A percentile compares a stretch with the other conserved stretches of the same genome.
phyloP scores from a whole-genome alignment of 441 rosid species.

The Francoa sonchifolia region DNA sequence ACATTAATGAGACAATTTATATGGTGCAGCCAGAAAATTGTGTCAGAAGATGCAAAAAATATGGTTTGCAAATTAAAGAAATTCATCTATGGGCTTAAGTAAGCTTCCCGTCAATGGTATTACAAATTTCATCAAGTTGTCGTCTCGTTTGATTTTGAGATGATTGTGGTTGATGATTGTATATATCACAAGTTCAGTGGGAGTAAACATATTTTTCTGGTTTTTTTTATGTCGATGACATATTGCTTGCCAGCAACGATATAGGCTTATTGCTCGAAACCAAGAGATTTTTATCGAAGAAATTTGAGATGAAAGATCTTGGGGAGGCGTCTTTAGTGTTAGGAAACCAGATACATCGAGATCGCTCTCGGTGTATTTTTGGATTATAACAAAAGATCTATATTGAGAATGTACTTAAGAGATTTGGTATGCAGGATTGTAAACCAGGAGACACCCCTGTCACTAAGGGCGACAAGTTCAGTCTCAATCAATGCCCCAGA shows the following conservation, averaged over 20 bases:
- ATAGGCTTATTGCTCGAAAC: not conserved
- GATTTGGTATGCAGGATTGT: not conserved
- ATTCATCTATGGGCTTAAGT: too few relatives aligned
- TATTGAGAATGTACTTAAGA: not conserved
- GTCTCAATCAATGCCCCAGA: too few relatives aligned
- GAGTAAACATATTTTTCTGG: not conserved
- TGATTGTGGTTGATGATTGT: not conserved
- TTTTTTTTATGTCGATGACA: too few relatives aligned
- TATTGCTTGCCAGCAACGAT: too few relatives aligned
- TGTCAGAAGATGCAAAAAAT: too few relatives aligned
- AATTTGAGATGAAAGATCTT: not conserved
- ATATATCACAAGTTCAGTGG: too few relatives aligned
- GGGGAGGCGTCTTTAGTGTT: not conserved
- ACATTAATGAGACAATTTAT: too few relatives aligned
- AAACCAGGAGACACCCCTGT: too few relatives aligned
- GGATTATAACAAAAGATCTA: not conserved
- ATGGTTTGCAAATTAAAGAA: too few relatives aligned
- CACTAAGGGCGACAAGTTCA: too few relatives aligned
- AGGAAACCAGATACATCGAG: not conserved
- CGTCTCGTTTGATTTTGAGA: not conserved
- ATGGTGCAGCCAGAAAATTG: too few relatives aligned
- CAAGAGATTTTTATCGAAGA: not conserved
- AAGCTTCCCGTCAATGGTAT: conserved; percentile 5
- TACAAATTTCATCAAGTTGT: not conserved
- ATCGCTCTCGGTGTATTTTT: too few relatives aligned